phyloP scores from a whole-genome alignment of 2,329 filamentous ascomycete species.

The Apiospora marii region DNA sequence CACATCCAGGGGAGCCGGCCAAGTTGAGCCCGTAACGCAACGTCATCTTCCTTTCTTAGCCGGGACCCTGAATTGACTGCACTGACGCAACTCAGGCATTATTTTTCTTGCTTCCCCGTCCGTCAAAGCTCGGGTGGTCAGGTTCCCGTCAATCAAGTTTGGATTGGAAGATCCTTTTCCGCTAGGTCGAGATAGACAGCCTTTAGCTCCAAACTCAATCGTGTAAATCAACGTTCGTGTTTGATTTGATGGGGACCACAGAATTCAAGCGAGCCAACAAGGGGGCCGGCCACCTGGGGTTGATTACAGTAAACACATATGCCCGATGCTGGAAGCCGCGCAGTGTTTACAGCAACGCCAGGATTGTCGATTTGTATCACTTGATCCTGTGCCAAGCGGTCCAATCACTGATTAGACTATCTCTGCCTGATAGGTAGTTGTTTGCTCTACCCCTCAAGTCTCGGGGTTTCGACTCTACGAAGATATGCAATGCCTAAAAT shows the following conservation, averaged over 20 bases:
- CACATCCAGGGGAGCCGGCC: background rate
- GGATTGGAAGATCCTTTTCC: background rate
- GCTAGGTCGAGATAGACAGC: background rate
- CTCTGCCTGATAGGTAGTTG: background rate
- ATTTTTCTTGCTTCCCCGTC: background rate
- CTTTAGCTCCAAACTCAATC: conserved; percentile 14
- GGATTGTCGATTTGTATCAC: background rate
- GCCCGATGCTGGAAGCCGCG: background rate
- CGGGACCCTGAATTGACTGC: conserved; percentile 10
- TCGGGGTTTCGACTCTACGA: background rate
- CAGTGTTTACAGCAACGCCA: background rate
- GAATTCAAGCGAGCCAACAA: background rate
- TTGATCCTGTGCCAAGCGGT: too few relatives aligned
- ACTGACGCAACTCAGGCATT: background rate
- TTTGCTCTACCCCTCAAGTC: background rate
- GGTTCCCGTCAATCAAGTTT: background rate
- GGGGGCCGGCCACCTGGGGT: background rate
- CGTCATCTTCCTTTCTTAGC: conserved; percentile 6
- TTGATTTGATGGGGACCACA: background rate
- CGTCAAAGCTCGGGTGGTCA: background rate
- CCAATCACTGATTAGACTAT: background rate
- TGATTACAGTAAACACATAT: too few relatives aligned
- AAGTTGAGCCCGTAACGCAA: background rate
- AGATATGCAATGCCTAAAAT: background rate
- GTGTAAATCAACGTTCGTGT: conserved; percentile 8